These are phyloP conservation scores for Mycothermus thermophilus DNA, from an alignment of 495 filamentous ascomycete species.

Conservation along the genomic window DNA sequence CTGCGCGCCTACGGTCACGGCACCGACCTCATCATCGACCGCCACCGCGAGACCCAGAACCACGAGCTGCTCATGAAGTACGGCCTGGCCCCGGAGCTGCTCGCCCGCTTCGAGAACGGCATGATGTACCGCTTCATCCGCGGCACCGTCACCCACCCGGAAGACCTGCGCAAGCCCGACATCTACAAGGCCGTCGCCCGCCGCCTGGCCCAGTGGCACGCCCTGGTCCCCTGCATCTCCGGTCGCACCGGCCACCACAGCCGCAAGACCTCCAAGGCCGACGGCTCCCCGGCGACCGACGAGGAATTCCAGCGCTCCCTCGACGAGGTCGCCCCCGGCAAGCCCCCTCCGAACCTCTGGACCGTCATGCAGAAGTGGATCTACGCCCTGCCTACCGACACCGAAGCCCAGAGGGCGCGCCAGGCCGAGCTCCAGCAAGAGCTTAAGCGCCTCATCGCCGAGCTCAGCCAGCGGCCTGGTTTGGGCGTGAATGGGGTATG, in stretches of 20 bases:
- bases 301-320: conserved; percentile 32
- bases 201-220: conserved; percentile 86
- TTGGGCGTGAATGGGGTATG: conserved; percentile 56
- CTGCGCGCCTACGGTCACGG: conserved; percentile 90
- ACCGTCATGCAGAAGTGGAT: conserved; percentile 94
- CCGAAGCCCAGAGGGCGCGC: conserved; percentile 48
- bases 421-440: conserved; percentile 59
- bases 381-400: conserved; percentile 60
- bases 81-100: conserved; percentile 68
- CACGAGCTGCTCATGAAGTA: conserved; percentile 59
- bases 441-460: conserved; percentile 49
- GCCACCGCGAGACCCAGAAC: conserved; percentile 63
- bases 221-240: conserved; percentile 49
- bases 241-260: conserved; percentile 24
- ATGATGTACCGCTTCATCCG: conserved; percentile 85
- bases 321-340: conserved; percentile 44
- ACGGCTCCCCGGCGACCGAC: conserved; percentile 15
- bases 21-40: conserved; percentile 91
- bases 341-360: conserved; percentile 71
- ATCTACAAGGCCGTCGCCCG: conserved; percentile 76
- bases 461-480: conserved; percentile 60
- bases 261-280: conserved; percentile 20
- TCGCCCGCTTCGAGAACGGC: conserved; percentile 92
- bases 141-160: conserved; percentile 62
- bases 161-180: conserved; percentile 54